Percentiles rank a stretch among this genome's conserved stretches.
These are phyloP conservation scores for Schwanniomyces vanrijiae DNA, from an alignment of 805 yeast species.

Conservation along the genomic window DNA sequence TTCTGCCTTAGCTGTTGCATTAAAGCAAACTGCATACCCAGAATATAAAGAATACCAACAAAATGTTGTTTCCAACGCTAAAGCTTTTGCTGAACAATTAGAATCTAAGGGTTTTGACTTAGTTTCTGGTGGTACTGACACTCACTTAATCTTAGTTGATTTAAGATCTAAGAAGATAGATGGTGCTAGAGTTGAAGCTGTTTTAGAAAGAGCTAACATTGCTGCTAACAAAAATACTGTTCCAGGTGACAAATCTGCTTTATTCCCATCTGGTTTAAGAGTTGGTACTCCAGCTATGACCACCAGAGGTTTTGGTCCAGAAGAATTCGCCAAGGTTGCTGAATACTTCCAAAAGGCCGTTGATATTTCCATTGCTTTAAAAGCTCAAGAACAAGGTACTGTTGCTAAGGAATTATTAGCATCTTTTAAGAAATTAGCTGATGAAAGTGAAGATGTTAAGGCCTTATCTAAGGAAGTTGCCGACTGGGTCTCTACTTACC, in stretches of 20 bases:
- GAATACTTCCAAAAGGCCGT: conserved; percentile 80
- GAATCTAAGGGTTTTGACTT: conserved; percentile 70
- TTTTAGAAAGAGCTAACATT: conserved; percentile 90
- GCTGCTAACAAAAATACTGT: conserved; percentile 97
- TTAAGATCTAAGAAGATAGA: conserved; percentile 88
- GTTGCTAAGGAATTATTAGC: conserved; percentile 61
- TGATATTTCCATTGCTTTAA: conserved; percentile 58
- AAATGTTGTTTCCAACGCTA: conserved; percentile 86
- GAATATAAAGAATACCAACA: conserved; percentile 89
- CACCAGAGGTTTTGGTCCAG: conserved; percentile 91
- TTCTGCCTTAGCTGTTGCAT: conserved; percentile 94
- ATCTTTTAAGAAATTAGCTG: conserved; percentile 71
- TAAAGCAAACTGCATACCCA: conserved; percentile 88
- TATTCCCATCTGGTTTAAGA: conserved; percentile 96
- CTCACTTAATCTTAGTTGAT: conserved; percentile 91
- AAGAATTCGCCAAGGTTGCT: conserved; percentile 79
- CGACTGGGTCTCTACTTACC: conserved; percentile 71
- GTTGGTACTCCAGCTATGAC: conserved; percentile 99
- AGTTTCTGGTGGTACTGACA: conserved; percentile 94
- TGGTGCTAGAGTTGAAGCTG: conserved; percentile 96
- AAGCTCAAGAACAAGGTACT: conserved; percentile 56
- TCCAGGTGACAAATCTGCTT: conserved; percentile 96
- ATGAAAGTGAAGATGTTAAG: conserved; percentile 60
- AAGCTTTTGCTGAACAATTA: conserved; percentile 75
- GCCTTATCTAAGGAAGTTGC: conserved; percentile 64